phyloP scores from a whole-genome alignment of 805 yeast species.

The Isabelozyma gotoi region DNA sequence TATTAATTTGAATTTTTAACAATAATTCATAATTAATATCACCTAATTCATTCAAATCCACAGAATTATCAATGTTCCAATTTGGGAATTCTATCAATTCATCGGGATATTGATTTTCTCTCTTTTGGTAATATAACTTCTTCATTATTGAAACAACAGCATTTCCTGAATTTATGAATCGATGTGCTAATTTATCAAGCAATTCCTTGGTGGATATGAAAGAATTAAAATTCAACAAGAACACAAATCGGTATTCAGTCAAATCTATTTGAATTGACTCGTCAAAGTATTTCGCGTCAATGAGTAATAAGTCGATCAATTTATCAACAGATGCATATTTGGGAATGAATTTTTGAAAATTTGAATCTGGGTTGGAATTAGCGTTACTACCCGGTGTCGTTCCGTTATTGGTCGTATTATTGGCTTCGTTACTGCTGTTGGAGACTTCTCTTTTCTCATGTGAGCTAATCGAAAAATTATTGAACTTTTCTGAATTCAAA shows the following conservation, averaged over 20 bases:
- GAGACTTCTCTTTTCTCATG: constrained; percentile 5
- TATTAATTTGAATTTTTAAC: constrained; percentile 77
- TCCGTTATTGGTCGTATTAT: background rate
- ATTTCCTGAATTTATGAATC: constrained; percentile 44
- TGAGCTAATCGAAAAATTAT: constrained; percentile 23
- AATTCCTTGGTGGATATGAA: constrained; percentile 40
- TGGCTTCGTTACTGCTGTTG: background rate
- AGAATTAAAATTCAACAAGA: constrained; percentile 40
- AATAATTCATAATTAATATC: constrained; percentile 65
- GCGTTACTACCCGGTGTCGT: constrained; percentile 12
- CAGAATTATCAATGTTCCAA: constrained; percentile 50
- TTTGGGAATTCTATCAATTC: constrained; percentile 46
- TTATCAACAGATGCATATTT: constrained; percentile 66
- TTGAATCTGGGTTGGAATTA: constrained; percentile 6
- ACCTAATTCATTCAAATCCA: constrained; percentile 39
- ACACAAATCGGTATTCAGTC: constrained; percentile 41
- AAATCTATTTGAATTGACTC: constrained; percentile 33
- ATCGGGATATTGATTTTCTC: constrained; percentile 9
- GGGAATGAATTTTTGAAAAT: constrained; percentile 26
- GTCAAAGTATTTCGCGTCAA: constrained; percentile 63
- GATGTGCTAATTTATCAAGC: constrained; percentile 38
- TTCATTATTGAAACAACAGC: constrained; percentile 46
- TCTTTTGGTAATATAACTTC: constrained; percentile 17
- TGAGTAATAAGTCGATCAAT: constrained; percentile 74
- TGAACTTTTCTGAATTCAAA: constrained; percentile 39